Evolutionary conservation across 352 stramenopile genomes (phyloP).

Genomic region (Phytophthora colocasiae): DNA sequence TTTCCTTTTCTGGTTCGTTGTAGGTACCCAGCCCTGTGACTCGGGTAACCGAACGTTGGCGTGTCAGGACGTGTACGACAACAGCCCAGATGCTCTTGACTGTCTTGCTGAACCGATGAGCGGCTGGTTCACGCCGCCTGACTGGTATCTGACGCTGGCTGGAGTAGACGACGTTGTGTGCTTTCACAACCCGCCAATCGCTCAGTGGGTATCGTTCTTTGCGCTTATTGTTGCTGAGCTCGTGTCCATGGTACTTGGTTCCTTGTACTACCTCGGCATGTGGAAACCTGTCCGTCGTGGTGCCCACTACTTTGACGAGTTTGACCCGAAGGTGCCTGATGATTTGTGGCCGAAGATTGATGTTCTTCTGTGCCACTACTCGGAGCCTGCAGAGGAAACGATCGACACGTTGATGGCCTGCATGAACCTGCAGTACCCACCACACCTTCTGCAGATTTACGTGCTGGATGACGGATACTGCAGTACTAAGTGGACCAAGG

Average conservation of each 20-base stretch:
- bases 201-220: conserved; percentile 88
- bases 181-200: conserved; percentile 77
- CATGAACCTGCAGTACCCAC: conserved; percentile 90
- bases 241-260: conserved; percentile 70
- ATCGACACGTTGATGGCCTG: conserved; percentile 89
- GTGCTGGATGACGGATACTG: conserved; percentile 90
- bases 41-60: conserved; percentile 46
- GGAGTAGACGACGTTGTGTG: conserved; percentile 79
- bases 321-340: conserved; percentile 82
- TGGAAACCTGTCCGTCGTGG: conserved; percentile 89
- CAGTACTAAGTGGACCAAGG: conserved; percentile 81
- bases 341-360: conserved; percentile 89
- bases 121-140: conserved; percentile 67
- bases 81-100: conserved; percentile 63
- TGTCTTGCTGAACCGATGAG: conserved; percentile 65
- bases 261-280: conserved; percentile 91
- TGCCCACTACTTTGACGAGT: conserved; percentile 90
- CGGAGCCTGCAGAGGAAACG: conserved; percentile 84
- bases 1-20: conserved; percentile 82
- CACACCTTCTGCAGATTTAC: conserved; percentile 87
- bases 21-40: conserved; percentile 82
- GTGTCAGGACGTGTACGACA: conserved; percentile 70
- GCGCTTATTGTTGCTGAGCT: conserved; percentile 71
- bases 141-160: conserved; percentile 81
- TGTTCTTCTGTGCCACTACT: conserved; percentile 83